Conservation (phyloP, 768 basidiomycete genomes). For the Amyloporia xantha region DNA sequence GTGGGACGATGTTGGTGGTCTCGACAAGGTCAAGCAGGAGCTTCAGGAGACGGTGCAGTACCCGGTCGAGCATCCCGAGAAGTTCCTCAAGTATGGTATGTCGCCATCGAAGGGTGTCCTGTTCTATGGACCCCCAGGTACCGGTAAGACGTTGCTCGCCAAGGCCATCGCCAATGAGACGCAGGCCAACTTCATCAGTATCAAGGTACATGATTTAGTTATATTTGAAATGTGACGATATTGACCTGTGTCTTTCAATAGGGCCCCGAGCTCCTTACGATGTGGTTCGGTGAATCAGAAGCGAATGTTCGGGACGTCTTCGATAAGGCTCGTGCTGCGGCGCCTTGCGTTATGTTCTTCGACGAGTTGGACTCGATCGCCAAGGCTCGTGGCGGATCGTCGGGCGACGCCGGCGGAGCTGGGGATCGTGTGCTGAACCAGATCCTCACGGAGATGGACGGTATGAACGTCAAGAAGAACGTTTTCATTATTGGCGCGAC, state of each 20-base stretch:
- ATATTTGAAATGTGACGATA: too few relatives aligned
- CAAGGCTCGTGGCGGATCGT: conserved; percentile 83
- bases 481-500: conserved; percentile 98
- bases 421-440: conserved; percentile 98
- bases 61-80: conserved; percentile 99
- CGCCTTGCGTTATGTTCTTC: conserved; percentile 99
- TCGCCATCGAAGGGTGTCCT: conserved; percentile 98
- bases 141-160: conserved; percentile 97
- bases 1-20: conserved; percentile 99
- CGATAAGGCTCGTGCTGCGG: conserved; percentile 98
- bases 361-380: conserved; percentile 99
- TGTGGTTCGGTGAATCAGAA: conserved; percentile 99
- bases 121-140: conserved; percentile 99
- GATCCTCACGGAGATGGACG: conserved; percentile 97
- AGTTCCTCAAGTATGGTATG: conserved; percentile 99
- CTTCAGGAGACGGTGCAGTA: conserved; percentile 99
- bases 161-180: conserved; percentile 99
- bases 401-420: conserved; percentile 92
- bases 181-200: conserved; percentile 98
- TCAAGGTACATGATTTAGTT: conserved; percentile 56
- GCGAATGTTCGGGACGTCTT: conserved; percentile 99
- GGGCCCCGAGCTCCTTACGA: conserved; percentile 96
- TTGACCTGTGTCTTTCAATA: conserved; percentile 20
- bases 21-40: conserved; percentile 99
- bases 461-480: conserved; percentile 98